Base-by-base conservation (phyloP, 176 grass and related monocot species). In the Urochloa ruziziensis region DNA sequence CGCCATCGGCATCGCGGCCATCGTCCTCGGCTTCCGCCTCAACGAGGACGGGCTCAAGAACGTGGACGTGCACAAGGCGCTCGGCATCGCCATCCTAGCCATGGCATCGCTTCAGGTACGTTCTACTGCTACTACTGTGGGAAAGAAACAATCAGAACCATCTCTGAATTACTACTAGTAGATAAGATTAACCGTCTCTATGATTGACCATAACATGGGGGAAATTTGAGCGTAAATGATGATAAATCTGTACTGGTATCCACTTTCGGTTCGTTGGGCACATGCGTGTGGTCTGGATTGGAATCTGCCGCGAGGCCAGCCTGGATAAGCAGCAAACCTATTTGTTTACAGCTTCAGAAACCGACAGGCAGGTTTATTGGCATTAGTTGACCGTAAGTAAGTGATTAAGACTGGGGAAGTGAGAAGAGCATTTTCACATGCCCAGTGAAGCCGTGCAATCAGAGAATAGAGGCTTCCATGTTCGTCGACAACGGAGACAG, bases 11-110 rank as follows among this genome's bases (percentile, higher is more conserved):
- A 68, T 94, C 21, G 79, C 82, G 12, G 88, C 84, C 7, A 42
- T 93, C 84, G 19, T 93, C 74, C 65, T 93, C 67, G 95, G 95
- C 17, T 94, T 98, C 86, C 81, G 82, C 11, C 62, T 93, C 74
- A 63, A 88, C 28, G 54, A 33, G 1, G 74, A 86, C 30, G 90
- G 75, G 36, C 51, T 91, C 74, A 82, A 81, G 28, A 88, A 94
- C 79, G 68, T 92, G 43, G 71, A 64, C 47, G 70, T 88, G 34
- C 95, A 98, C 84, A 94, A 75, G 88, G 82, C 82, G 30, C 63
- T 98, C 47, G 95, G 95, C 56, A 90, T 98, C 59, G 30, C 75
- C 74, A 62, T 98, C 79, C 32, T 98, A 8, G 79, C 66, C 58
- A 81, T 88, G 73, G 82, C 90, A 18, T 82, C 80, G 7, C 91